phyloP scores from a whole-genome alignment of 805 yeast species.

The Candida odintsovae region DNA sequence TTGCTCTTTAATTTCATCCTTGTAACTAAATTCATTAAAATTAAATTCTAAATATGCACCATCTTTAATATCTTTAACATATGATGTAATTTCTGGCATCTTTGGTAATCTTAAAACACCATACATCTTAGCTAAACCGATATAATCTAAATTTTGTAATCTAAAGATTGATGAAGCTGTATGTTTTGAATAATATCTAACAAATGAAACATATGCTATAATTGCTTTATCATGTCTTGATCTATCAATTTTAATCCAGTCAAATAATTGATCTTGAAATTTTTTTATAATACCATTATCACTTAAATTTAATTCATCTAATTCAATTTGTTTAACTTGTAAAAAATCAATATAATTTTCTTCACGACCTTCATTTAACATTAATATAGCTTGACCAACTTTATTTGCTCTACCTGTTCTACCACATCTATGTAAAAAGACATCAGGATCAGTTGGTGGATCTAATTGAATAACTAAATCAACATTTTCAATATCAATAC shows the following conservation, averaged over 20 bases:
- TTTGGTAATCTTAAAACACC: slow-evolving; percentile 81
- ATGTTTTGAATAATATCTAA: slow-evolving; percentile 83
- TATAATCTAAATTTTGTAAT: slow-evolving; percentile 60
- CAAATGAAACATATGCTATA: slow-evolving; percentile 74
- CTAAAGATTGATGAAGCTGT: slow-evolving; percentile 85
- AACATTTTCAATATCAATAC: slow-evolving; percentile 91
- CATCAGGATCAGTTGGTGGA: slow-evolving; percentile 90
- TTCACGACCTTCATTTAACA: slow-evolving; percentile 72
- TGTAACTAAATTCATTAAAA: slow-evolving; percentile 61
- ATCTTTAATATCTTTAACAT: slow-evolving; percentile 42
- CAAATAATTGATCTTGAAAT: slow-evolving; percentile 23
- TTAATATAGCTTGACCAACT: slow-evolving; percentile 70
- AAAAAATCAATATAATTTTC: slow-evolving; percentile 77
- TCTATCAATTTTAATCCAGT: slow-evolving; percentile 69
- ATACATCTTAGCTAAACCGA: slow-evolving; percentile 67
- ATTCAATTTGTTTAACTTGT: slow-evolving; percentile 58
- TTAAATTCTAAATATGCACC: slow-evolving; percentile 75
- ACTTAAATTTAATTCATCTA: slow-evolving; percentile 34
- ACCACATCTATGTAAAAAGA: slow-evolving; percentile 91
- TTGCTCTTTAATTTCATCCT: slow-evolving; percentile 58
- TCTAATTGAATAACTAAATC: slow-evolving; percentile 92
- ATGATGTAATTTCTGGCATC: slow-evolving; percentile 81
- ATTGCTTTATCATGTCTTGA: slow-evolving; percentile 78
- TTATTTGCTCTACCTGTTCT: slow-evolving; percentile 92
- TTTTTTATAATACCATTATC: slow-evolving; percentile 5